phyloP scores from a whole-genome alignment of 140 eudicot species.

The Cichorium intybus region DNA sequence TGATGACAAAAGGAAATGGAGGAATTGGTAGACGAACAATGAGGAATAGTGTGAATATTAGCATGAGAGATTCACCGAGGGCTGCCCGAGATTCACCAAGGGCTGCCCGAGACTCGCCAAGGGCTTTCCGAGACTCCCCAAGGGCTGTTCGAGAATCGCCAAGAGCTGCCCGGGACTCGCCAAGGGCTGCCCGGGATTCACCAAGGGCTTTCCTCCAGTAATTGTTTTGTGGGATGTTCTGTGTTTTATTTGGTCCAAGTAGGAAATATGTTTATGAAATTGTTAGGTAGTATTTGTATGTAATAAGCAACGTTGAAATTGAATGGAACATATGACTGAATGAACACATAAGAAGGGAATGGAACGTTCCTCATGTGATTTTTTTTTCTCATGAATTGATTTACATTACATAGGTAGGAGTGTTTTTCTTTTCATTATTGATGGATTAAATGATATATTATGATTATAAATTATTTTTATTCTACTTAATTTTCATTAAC shows the following conservation, averaged over 20 bases:
- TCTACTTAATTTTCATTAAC: no score
- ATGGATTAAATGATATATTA: no score
- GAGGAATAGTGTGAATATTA: conserved; percentile 85
- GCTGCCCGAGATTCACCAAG: background rate
- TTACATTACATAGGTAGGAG: no score
- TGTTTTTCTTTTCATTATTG: no score
- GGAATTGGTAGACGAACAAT: conserved; percentile 90
- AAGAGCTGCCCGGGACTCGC: conserved; percentile 8
- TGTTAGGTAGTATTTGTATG: background rate
- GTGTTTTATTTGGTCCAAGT: background rate
- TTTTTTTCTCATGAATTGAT: no score
- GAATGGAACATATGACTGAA: background rate
- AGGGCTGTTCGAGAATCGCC: conserved; percentile 11
- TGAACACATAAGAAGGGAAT: no score
- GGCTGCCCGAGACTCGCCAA: conserved; percentile 9
- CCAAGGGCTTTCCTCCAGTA: conserved; percentile 12
- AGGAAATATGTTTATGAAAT: background rate
- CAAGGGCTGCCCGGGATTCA: conserved; percentile 6
- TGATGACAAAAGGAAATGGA: conserved; percentile 89
- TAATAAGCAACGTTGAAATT: background rate
- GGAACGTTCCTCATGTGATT: no score
- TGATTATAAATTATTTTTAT: no score
- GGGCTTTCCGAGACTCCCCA: background rate
- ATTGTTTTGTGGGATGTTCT: conserved; percentile 12
- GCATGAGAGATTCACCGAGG: conserved; percentile 71